Evolutionary conservation across 768 basidiomycete genomes (phyloP).

Genomic region (Tephrocybe sp.): DNA sequence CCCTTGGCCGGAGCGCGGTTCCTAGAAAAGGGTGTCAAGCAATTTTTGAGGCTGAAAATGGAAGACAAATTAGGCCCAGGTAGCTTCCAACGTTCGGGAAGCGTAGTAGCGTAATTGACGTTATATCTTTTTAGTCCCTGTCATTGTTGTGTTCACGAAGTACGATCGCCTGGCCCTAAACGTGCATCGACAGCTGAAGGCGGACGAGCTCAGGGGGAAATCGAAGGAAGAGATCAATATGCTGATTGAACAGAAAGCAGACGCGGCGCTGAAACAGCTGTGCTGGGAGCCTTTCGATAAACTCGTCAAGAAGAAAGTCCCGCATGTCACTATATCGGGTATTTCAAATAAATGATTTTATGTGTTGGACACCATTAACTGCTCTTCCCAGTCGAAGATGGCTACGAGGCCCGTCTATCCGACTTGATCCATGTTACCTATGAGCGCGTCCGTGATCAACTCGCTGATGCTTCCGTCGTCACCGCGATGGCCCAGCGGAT

Average conservation of each 20-base stretch:
- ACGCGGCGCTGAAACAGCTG: not conserved
- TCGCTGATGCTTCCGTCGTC: conserved; percentile 17
- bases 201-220: not conserved
- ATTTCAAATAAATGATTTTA: not conserved
- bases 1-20: conserved; percentile 23
- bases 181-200: conserved; percentile 3
- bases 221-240: not conserved
- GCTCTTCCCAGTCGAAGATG: conserved; percentile 2
- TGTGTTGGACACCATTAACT: not conserved
- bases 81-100: too few relatives aligned
- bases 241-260: conserved; percentile 1
- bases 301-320: conserved; percentile 5
- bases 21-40: conserved; percentile 24
- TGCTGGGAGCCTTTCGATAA: conserved; percentile 8
- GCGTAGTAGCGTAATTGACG: too few relatives aligned
- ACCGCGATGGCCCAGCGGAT: conserved; percentile 24
- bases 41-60: conserved; percentile 20
- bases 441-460: conserved; percentile 12
- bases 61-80: conserved; percentile 13
- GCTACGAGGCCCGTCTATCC: conserved; percentile 8
- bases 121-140: too few relatives aligned
- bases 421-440: conserved; percentile 13
- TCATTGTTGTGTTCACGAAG: conserved; percentile 33
- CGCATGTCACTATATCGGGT: conserved; percentile 13
- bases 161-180: conserved; percentile 23